phyloP scores from a whole-genome alignment of 2,329 filamentous ascomycete genomes.

The Neofusicoccum umdonicola region DNA sequence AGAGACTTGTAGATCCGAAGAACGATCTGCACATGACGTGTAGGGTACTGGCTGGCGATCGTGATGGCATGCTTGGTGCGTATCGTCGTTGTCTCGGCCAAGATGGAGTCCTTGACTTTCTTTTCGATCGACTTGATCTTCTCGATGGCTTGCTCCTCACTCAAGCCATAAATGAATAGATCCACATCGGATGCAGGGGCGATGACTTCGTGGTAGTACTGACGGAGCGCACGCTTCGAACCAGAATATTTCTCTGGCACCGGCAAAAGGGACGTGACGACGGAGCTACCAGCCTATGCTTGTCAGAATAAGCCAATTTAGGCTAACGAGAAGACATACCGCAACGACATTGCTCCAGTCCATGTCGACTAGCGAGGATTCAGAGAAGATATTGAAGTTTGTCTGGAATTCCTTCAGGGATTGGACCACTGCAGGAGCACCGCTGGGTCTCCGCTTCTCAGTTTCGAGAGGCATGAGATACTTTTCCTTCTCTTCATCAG shows the following conservation, averaged over 20 bases:
- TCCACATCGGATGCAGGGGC: conserved; percentile 85
- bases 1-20: conserved; percentile 80
- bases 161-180: conserved; percentile 78
- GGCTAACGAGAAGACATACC: not conserved
- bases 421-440: conserved; percentile 65
- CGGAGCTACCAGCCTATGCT: conserved; percentile 66
- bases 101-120: conserved; percentile 70
- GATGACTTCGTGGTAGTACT: conserved; percentile 77
- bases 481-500: conserved; percentile 57
- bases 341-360: conserved; percentile 82
- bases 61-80: conserved; percentile 86
- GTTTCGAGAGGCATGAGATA: conserved; percentile 69
- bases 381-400: conserved; percentile 80
- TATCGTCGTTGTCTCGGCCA: conserved; percentile 80
- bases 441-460: conserved; percentile 60
- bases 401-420: conserved; percentile 69
- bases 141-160: conserved; percentile 72
- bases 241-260: conserved; percentile 49
- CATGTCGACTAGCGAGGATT: conserved; percentile 70
- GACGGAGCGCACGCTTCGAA: conserved; percentile 41
- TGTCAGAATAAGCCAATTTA: not conserved
- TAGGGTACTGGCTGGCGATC: conserved; percentile 80
- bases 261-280: conserved; percentile 74
- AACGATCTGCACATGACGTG: conserved; percentile 81
- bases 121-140: conserved; percentile 83